Base-by-base conservation (phyloP, 148 eudicot genomes). In the Dysphania ambrosioides region DNA sequence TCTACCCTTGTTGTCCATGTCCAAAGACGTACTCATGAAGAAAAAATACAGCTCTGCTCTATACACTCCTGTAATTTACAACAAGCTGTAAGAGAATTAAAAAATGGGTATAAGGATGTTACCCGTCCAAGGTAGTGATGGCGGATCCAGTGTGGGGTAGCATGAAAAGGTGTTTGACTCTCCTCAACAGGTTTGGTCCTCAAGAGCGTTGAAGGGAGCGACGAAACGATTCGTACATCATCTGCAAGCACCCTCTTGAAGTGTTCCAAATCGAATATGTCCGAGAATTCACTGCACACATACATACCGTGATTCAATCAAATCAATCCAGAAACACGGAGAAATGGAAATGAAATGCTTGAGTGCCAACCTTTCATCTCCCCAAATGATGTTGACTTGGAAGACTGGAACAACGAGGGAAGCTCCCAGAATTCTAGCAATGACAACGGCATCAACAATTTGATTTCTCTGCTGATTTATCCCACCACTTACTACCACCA, bases 381-480 rank as follows among this genome's bases (percentile, higher is more conserved):
- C 96, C 99, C 99, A 95, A 27, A 95, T 83, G 63, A 90, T 88
- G 68, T 92, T 95, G 67, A 92, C 94, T 79, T 95, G 97, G 79
- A 95, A 86, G 66, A 87, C 85, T 8, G 98, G 98, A 30, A 92
- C 96, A 78, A 95, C 96, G 66, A 95, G 84, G 76, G 97, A 86
- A 78, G 98, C 98, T 11, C 92, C 97, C 57, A 95, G 93, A 62
- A 95, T 86, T 36, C 98, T 79, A 2, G 98, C 98, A 81, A 95
- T 92, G 0, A 95, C 92, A 44, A 95, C 98, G 59, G 98, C 98
- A 82, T 95, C 98, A 53, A 95, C 96, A 82, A 95, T 95, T 83
- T 95, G 98, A 86, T 95, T 95, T 78, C 97, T 83, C 87, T 95
- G 98, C 41, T 95, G 98, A 75, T 95, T 95, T 92, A 95, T 78